Base-by-base conservation (phyloP, 495 filamentous ascomycete genomes). In the Platismatia glauca region DNA sequence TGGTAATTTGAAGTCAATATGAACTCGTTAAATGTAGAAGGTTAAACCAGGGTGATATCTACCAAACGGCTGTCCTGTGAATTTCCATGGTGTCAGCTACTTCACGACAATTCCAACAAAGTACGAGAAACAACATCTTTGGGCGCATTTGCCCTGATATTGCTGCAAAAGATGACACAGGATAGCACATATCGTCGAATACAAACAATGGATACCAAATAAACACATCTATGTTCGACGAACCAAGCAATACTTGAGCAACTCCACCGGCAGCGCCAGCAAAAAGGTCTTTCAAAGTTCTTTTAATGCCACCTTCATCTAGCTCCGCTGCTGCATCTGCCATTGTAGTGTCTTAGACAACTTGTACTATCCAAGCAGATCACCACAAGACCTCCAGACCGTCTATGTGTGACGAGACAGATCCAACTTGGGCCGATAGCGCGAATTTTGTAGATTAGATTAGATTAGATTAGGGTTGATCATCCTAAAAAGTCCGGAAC, bases 211-310 rank as follows among this genome's bases (percentile, higher is more conserved):
- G 12, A 34, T 33, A 53, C 15, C 50, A 7, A 53, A 18, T 9
- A 11, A 16, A 33, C 0, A 16, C 7, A 33, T 8, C 9, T 9
- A 33, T 18, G 18, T 20, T 0, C 24, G 20, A 82, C 88, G 74
- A 76, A 97, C 94, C 94, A 66, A 97, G 81, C 62, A 99, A 76
- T 43, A 99, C 94, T 74, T 97, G 95, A 29, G 95, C 93, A 67
- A 96, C 81, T 61, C 94, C 94, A 64, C 94, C 94, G 15, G 84
- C 88, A 63, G 95, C 94, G 60, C 94, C 94, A 27, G 94, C 84
- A 71, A 91, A 86, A 61, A 97, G 78, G 74, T 99, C 95, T 78
- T 99, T 99, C 68, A 87, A 71, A n/a, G 90, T 90, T 68, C 78
- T 78, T 59, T 78, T 68, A 59, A 74, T 67, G 31, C 73, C 77